Percentiles rank a stretch among this genome's conserved stretches.
Evolutionary conservation across 164 flowering plant genomes (phyloP).

Genomic region (Cinnamomum micranthum): DNA sequence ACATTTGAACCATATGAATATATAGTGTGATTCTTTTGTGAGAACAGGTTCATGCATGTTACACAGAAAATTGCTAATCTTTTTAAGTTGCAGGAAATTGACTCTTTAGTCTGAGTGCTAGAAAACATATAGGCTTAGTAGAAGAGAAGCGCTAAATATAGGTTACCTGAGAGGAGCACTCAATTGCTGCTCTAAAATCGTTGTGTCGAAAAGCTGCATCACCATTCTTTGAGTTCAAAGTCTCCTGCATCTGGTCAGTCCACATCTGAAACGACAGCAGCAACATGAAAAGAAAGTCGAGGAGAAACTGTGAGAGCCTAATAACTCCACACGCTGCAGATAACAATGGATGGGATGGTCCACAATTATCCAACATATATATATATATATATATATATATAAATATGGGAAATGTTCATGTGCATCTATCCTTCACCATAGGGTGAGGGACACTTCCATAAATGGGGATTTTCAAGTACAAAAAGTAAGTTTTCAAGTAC

Average conservation of each 20-base stretch:
- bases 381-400: too few relatives aligned
- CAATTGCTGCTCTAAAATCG: conserved; percentile 56
- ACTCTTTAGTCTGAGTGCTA: neutral
- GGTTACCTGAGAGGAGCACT: conserved; percentile 55
- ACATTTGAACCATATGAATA: too few relatives aligned
- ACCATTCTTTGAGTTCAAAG: conserved; percentile 68
- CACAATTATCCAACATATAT: too few relatives aligned
- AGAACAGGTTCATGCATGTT: too few relatives aligned
- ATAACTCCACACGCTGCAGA: too few relatives aligned
- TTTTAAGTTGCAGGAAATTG: neutral
- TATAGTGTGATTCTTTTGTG: too few relatives aligned
- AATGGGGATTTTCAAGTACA: too few relatives aligned
- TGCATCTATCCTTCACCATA: too few relatives aligned
- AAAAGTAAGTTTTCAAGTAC: too few relatives aligned
- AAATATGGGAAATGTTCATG: too few relatives aligned
- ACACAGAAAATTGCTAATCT: neutral
- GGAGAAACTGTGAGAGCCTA: neutral
- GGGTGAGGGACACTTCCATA: too few relatives aligned
- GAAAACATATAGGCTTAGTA: neutral
- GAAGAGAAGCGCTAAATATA: neutral
- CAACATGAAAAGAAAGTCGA: conserved; percentile 10
- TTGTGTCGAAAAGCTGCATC: conserved; percentile 63
- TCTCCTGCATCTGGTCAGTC: conserved; percentile 78
- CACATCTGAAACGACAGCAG: conserved; percentile 84
- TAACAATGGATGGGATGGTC: too few relatives aligned